A percentile compares a stretch with the other conserved stretches of the same genome.
Conservation (phyloP, 495 filamentous ascomycete genomes). For the Hypoxylon intermedium region DNA sequence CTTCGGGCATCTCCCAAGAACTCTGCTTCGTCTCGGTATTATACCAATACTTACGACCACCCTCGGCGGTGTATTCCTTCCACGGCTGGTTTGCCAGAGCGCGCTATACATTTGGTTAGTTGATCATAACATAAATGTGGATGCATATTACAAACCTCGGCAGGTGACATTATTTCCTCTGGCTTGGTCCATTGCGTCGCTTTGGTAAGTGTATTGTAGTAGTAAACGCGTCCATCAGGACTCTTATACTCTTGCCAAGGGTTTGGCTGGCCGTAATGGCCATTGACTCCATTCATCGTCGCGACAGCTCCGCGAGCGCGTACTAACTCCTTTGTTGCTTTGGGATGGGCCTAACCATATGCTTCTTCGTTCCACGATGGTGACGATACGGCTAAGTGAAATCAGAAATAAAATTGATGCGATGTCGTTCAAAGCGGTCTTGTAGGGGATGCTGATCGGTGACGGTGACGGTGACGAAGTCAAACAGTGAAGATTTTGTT, state of each 20-base stretch:
- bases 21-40: constrained; percentile 90
- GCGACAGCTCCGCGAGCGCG: constrained; percentile 18
- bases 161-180: constrained; percentile 82
- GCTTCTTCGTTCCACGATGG: neutral
- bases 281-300: constrained; percentile 66
- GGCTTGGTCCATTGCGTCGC: constrained; percentile 95
- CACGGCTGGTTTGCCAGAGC: constrained; percentile 84
- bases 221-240: constrained; percentile 87
- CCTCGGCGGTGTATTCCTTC: constrained; percentile 89
- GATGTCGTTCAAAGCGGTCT: no score
- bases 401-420: no score
- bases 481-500: no score
- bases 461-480: no score
- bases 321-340: neutral
- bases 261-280: constrained; percentile 58
- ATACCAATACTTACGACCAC: constrained; percentile 91
- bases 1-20: constrained; percentile 92
- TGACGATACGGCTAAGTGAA: no score
- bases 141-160: constrained; percentile 68
- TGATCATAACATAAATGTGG: constrained; percentile 5
- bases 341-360: neutral
- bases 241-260: constrained; percentile 87
- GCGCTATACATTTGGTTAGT: constrained; percentile 58
- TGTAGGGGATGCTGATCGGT: no score
- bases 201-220: constrained; percentile 87